A percentile compares a stretch with the other conserved stretches of the same genome.
phyloP scores from a whole-genome alignment of 306 rosid species.

The Citrullus colocynthis region DNA sequence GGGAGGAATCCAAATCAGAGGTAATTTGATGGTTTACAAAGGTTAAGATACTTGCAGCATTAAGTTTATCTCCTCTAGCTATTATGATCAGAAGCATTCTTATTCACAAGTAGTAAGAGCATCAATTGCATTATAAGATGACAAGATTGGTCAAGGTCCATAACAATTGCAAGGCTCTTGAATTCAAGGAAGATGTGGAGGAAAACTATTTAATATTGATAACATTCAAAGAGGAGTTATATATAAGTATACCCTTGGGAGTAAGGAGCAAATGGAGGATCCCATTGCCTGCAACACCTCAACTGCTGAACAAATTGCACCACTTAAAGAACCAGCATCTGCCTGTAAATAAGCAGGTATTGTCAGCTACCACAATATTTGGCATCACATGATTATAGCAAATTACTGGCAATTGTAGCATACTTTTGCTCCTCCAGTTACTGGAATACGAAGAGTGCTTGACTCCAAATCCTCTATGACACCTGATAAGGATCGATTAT shows the following conservation, averaged over 20 bases:
- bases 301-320: conserved; percentile 79
- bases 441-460: conserved; percentile 85
- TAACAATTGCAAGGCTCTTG: neutral
- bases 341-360: conserved; percentile 36
- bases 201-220: neutral
- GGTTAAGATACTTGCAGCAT: neutral
- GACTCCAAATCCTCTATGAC: conserved; percentile 87
- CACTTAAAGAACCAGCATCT: conserved; percentile 71
- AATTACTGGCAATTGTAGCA: conserved; percentile 11
- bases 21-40: neutral
- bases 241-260: conserved; percentile 41
- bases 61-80: neutral
- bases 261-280: conserved; percentile 59
- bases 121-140: neutral
- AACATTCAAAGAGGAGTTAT: neutral
- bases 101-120: neutral
- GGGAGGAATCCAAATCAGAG: neutral
- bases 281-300: conserved; percentile 87
- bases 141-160: neutral
- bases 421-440: conserved; percentile 83
- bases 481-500: conserved; percentile 63
- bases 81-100: neutral
- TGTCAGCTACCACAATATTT: conserved; percentile 3
- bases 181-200: neutral
- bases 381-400: conserved; percentile 11